A percentile compares a stretch with the other conserved stretches of the same genome.
Conservation (phyloP, 441 rosid species). For the Euphorbia celastroides region DNA sequence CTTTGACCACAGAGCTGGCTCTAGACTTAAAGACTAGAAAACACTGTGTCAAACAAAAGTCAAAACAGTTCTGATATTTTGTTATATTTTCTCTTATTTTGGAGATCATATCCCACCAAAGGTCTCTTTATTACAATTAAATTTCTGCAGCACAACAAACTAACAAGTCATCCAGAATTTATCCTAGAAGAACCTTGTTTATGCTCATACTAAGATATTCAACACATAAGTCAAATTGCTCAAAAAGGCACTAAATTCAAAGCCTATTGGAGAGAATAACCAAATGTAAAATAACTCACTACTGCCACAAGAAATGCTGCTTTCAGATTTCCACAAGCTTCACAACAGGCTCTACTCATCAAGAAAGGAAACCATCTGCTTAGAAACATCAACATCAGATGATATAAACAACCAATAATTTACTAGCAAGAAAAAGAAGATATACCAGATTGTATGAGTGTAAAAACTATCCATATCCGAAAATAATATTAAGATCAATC, state of each 20-base stretch:
- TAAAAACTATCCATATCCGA: neutral
- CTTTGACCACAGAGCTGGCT: constrained; percentile 3
- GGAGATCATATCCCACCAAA: neutral
- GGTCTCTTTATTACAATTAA: neutral
- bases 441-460: neutral
- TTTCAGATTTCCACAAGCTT: constrained; percentile 94
- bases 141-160: neutral
- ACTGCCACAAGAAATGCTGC: constrained; percentile 95
- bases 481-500: neutral
- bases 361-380: constrained; percentile 98
- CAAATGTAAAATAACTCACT: constrained; percentile 37
- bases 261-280: neutral
- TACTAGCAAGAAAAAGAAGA: neutral
- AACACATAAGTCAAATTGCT: neutral
- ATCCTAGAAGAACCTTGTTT: neutral
- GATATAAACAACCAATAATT: constrained; percentile 16
- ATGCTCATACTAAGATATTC: neutral
- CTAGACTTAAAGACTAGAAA: neutral
- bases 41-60: neutral
- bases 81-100: neutral
- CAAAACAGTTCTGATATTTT: neutral
- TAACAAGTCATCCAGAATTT: neutral
- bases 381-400: constrained; percentile 19
- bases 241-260: neutral
- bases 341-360: constrained; percentile 84